These are phyloP conservation scores for Erodium chrysanthum DNA, from an alignment of 441 rosid genomes.

Conservation along the genomic window DNA sequence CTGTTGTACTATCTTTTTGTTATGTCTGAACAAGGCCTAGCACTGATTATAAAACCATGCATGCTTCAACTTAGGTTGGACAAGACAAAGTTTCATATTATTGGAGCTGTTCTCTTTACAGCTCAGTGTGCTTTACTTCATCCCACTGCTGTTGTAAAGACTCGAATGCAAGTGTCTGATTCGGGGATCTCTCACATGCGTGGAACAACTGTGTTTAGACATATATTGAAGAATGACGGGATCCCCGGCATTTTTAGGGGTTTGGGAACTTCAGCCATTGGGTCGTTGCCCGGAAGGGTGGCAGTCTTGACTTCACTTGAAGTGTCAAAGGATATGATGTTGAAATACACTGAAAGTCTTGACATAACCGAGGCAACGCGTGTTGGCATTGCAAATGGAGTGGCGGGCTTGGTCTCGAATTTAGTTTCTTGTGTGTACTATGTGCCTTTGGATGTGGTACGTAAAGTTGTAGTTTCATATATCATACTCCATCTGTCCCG, in stretches of 20 bases:
- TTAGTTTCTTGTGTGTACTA: slow-evolving; percentile 44
- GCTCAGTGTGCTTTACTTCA: slow-evolving; percentile 47
- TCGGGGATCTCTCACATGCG: slow-evolving; percentile 30
- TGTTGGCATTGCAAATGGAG: slow-evolving; percentile 46
- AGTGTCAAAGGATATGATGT: slow-evolving; percentile 41
- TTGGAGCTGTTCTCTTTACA: slow-evolving; percentile 48
- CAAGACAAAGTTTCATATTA: slow-evolving; percentile 48
- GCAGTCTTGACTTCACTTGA: slow-evolving; percentile 52
- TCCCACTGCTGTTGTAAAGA: slow-evolving; percentile 52
- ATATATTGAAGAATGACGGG: slow-evolving; percentile 36
- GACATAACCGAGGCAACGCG: slow-evolving; percentile 46
- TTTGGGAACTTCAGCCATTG: slow-evolving; percentile 22
- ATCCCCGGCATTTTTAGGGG: slow-evolving; percentile 46
- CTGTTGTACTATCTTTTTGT: neutral
- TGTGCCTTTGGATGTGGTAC: slow-evolving; percentile 61
- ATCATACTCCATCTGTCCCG: neutral
- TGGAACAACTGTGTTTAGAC: slow-evolving; percentile 30
- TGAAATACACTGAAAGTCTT: slow-evolving; percentile 30
- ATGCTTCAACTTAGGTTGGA: slow-evolving; percentile 32
- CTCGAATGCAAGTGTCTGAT: slow-evolving; percentile 50
- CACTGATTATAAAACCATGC: neutral
- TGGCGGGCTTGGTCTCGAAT: slow-evolving; percentile 55
- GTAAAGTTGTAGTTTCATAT: slow-evolving; percentile 22
- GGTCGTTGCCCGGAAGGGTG: slow-evolving; percentile 46
- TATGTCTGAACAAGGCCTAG: neutral